A percentile compares a stretch with the other conserved stretches of the same genome.
Evolutionary conservation across 2,329 filamentous ascomycete species (phyloP).

Genomic region (Cladosporium velox): DNA sequence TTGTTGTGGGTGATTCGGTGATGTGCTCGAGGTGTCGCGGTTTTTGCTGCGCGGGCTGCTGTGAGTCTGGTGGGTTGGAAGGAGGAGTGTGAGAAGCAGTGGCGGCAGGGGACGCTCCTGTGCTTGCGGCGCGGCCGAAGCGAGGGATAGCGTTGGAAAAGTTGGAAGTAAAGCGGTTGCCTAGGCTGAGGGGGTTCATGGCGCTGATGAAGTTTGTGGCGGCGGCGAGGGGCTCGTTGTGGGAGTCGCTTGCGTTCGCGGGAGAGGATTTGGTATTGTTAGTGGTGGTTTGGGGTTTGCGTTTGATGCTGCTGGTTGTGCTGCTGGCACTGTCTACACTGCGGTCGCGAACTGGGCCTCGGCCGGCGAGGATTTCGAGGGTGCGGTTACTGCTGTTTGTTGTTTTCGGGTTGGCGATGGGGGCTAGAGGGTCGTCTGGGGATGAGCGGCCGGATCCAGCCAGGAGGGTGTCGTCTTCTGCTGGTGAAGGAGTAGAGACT

Average conservation of each 20-base stretch:
- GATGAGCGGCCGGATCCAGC: conserved; percentile 42
- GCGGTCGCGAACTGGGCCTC: conserved; percentile 65
- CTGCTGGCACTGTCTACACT: conserved; percentile 70
- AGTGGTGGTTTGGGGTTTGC: conserved; percentile 29
- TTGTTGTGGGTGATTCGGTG: conserved; percentile 30
- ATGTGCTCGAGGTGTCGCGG: conserved; percentile 34
- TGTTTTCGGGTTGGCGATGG: conserved; percentile 23
- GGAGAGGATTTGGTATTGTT: conserved; percentile 6
- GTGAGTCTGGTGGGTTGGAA: neutral
- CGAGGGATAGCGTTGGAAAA: conserved; percentile 32
- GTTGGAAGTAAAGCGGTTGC: conserved; percentile 34
- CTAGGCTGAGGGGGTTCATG: conserved; percentile 36
- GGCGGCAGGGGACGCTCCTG: conserved; percentile 28
- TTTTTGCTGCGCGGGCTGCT: conserved; percentile 24
- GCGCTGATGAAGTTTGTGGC: conserved; percentile 36
- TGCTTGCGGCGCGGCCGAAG: conserved; percentile 30
- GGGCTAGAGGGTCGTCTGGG: conserved; percentile 35
- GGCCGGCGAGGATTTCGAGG: conserved; percentile 70
- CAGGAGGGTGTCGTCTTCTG: conserved; percentile 29
- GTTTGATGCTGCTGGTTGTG: conserved; percentile 43
- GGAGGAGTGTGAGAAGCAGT: neutral
- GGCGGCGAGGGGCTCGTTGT: conserved; percentile 25
- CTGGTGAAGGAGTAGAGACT: conserved; percentile 65
- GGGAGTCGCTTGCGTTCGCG: neutral
- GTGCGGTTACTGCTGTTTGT: conserved; percentile 63